A percentile compares a stretch with the other conserved stretches of the same genome.
Conservation (phyloP, 352 stramenopile genomes). For the Pythium monospermum region DNA sequence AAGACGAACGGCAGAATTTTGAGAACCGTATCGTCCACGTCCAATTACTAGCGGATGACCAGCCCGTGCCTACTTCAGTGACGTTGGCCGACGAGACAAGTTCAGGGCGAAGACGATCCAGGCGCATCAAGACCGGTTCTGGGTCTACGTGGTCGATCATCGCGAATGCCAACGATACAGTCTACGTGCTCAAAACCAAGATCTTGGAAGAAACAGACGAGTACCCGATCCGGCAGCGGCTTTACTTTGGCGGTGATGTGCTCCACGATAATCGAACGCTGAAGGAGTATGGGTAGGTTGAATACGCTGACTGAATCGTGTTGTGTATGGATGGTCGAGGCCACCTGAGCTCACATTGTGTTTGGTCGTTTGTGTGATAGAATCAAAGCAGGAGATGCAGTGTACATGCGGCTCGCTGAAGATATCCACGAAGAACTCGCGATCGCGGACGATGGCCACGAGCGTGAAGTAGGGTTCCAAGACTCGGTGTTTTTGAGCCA, state of each 20-base stretch:
- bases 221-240: slow-evolving; percentile 56
- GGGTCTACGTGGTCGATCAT: slow-evolving; percentile 41
- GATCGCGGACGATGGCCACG: slow-evolving; percentile 37
- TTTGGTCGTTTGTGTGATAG: slow-evolving; percentile 29
- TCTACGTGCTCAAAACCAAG: slow-evolving; percentile 75
- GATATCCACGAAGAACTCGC: slow-evolving; percentile 55
- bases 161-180: slow-evolving; percentile 58
- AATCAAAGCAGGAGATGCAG: slow-evolving; percentile 65
- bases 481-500: slow-evolving; percentile 58
- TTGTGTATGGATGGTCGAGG: no score
- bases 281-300: slow-evolving; percentile 56
- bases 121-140: slow-evolving; percentile 50
- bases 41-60: slow-evolving; percentile 48
- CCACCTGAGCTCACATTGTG: neutral
- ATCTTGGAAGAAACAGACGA: slow-evolving; percentile 69
- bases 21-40: slow-evolving; percentile 53
- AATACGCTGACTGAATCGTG: neutral
- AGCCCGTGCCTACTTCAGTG: slow-evolving; percentile 40
- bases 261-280: slow-evolving; percentile 52
- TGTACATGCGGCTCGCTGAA: slow-evolving; percentile 68
- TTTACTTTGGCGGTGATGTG: slow-evolving; percentile 63
- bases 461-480: slow-evolving; percentile 70
- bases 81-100: slow-evolving; percentile 36
- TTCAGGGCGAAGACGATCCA: slow-evolving; percentile 49
- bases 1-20: slow-evolving; percentile 61